Evolutionary conservation across 495 filamentous ascomycete species (phyloP), one percentile per base, ranked within the genome.

Genomic region (Penicillium arizonense): DNA sequence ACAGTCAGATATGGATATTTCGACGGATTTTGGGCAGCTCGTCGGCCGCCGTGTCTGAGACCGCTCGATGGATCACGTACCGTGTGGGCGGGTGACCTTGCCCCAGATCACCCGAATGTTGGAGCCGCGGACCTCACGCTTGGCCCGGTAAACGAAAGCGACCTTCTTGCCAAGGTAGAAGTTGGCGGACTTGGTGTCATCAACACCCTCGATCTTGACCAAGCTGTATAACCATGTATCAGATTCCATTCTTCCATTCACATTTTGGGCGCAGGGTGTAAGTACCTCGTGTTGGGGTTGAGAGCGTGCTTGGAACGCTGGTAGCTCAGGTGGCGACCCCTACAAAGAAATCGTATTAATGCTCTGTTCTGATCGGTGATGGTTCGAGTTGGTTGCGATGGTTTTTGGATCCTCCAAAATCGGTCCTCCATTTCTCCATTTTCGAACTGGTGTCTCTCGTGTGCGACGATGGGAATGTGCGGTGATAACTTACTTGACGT

Each of bases 71-170:
- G 9, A 37, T 53, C 44, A 70, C 82, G 64, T 87, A 93, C 90
- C 94, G 77, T 97, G 92, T 70, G 90, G 85, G 66, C 90, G 83
- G 67, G 91, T 96, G 67, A 97, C 84, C 82, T 96, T 97, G 77
- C 95, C 95, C 94, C 95, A 98, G 78, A 97, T 97, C 57, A 97
- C 92, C 69, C 92, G 81, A 75, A 97, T 91, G 84, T 97, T 96
- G 72, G 91, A 90, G 70, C 94, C 94, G 64, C 90, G 89, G 63
- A 92, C 80, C 80, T 96, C 91, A 77, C 83, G 87, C 79, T 88
- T 85, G 55, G 86, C 94, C 61, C 91, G 88, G 82, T 97, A 97
- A 74, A 98, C 91, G 74, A 90, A 97, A 64, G 93, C 93, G 70
- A 96, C 83, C 77, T 88, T 90, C 85, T 98, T 97, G 80, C 94